These are phyloP conservation scores for Paratrypanosoma confusum DNA, from an alignment of 208 protist species.

Conservation along the genomic window DNA sequence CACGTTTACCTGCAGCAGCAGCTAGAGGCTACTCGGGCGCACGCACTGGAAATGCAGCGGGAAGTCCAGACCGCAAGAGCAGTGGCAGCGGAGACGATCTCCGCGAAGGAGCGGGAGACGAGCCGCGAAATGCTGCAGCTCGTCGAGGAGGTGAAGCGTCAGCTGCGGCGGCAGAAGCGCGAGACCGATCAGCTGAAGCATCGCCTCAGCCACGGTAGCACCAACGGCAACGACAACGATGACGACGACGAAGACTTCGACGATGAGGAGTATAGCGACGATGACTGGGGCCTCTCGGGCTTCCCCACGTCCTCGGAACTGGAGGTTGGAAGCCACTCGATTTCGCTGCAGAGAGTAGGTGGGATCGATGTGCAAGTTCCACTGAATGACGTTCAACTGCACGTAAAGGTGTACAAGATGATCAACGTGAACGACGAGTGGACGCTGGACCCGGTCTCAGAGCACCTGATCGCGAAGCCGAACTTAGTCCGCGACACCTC, in stretches of 20 bases:
- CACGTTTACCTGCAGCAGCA: constrained; percentile 28
- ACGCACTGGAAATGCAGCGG: not conserved
- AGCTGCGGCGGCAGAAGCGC: not conserved
- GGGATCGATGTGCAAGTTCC: constrained; percentile 38
- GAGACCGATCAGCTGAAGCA: not conserved
- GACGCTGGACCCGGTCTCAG: constrained; percentile 25
- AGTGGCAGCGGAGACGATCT: not conserved
- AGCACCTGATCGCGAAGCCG: constrained; percentile 15
- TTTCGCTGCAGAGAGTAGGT: constrained; percentile 28
- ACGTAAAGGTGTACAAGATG: constrained; percentile 47
- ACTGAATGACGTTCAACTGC: constrained; percentile 30
- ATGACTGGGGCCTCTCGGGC: constrained; percentile 6
- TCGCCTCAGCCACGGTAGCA: not conserved
- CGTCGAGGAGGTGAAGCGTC: not conserved
- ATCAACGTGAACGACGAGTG: constrained; percentile 24
- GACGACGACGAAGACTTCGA: constrained; percentile 9
- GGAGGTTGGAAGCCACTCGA: constrained; percentile 17
- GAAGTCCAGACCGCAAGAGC: constrained; percentile 2
- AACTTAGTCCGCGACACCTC: constrained; percentile 8
- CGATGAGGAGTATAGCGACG: constrained; percentile 1
- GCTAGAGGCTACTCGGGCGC: constrained; percentile 14
- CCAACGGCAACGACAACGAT: not conserved
- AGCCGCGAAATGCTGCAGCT: not conserved
- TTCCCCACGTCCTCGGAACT: constrained; percentile 26
- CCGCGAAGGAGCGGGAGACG: not conserved